Evolutionary conservation across 163 green algal species (phyloP).

Genomic region (Volvox carteri): DNA sequence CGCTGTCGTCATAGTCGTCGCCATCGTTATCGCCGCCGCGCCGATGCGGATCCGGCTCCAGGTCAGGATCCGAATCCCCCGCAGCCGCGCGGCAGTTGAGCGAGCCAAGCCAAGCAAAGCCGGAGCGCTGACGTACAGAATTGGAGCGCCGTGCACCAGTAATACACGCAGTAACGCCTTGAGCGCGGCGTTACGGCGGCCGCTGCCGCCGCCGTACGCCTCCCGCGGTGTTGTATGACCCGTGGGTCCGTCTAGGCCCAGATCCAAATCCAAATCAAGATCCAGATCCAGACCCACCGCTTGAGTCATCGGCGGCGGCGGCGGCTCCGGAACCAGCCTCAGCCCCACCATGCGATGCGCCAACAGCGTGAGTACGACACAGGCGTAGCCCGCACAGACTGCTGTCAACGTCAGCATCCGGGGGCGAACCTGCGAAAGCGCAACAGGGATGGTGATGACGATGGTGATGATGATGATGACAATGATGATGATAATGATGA

Average conservation of each 20-base stretch:
- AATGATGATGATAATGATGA: no score
- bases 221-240: neutral
- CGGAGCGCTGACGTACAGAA: conserved; percentile 18
- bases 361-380: neutral
- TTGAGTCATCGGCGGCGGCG: no score
- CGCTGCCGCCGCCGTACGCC: neutral
- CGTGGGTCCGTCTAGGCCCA: neutral
- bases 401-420: neutral
- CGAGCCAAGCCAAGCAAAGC: neutral
- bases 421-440: neutral
- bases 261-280: no score
- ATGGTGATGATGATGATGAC: no score
- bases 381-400: neutral
- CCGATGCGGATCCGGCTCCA: no score
- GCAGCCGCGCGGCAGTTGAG: no score
- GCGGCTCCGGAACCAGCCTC: neutral
- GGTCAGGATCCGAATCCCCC: no score
- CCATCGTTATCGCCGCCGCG: no score
- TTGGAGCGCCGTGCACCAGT: conserved; percentile 1
- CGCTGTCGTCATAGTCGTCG: no score
- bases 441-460: no score
- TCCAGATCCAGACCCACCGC: no score
- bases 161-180: neutral
- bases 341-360: neutral
- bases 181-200: no score